Conservation (phyloP, 345 rosid species). For the Eucalyptus regnans region DNA sequence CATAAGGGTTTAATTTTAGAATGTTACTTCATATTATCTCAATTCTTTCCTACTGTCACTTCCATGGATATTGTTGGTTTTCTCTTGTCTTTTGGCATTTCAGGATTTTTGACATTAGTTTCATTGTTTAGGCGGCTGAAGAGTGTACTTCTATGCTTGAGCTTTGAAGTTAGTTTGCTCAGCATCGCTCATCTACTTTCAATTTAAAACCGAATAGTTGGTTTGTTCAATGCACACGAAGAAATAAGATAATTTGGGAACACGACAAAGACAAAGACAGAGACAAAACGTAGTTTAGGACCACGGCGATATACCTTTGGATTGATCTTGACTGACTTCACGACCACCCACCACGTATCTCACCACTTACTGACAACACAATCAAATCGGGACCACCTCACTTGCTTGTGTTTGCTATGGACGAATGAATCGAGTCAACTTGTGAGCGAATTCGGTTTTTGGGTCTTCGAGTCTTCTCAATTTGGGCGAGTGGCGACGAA, state of each 20-base stretch:
- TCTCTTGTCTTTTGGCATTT: background rate
- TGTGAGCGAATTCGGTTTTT: too few species aligned
- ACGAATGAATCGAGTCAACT: too few species aligned
- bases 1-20: background rate
- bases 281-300: too few species aligned
- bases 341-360: too few species aligned
- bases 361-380: too few species aligned
- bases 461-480: too few species aligned
- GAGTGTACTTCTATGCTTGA: constrained; percentile 86
- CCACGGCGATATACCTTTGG: too few species aligned
- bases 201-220: background rate
- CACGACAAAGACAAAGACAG: too few species aligned
- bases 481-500: too few species aligned
- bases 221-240: background rate
- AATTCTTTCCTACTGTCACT: background rate
- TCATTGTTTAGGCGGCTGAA: constrained; percentile 46
- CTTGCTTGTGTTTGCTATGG: too few species aligned
- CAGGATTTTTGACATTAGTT: background rate
- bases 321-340: too few species aligned
- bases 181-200: background rate
- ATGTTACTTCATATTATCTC: background rate
- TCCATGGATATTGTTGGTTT: background rate
- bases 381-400: too few species aligned
- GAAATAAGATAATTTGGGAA: background rate
- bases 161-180: constrained; percentile 10